Evolutionary conservation across 257 asterid genomes (phyloP).

Genomic region (Fraxinus pennsylvanica): DNA sequence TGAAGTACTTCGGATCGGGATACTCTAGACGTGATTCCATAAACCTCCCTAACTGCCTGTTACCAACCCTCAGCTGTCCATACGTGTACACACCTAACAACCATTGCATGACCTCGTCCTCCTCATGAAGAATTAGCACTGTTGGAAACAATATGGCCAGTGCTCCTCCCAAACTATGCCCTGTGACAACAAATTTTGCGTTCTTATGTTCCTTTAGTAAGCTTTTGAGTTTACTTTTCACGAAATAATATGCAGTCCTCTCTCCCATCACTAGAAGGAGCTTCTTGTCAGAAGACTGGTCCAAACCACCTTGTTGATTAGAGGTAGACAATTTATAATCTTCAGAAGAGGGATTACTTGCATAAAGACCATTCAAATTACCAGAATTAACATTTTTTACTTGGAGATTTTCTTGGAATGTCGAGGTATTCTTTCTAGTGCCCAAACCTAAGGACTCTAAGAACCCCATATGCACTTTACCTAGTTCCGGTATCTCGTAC

Average conservation of each 20-base stretch:
- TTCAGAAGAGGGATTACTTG: background rate
- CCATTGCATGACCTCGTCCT: slow-evolving; percentile 47
- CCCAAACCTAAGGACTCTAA: slow-evolving; percentile 94
- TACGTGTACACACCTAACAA: slow-evolving; percentile 67
- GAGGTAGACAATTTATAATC: background rate
- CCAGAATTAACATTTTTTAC: background rate
- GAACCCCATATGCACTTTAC: slow-evolving; percentile 94
- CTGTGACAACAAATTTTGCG: slow-evolving; percentile 76
- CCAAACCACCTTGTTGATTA: background rate
- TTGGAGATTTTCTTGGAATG: slow-evolving; percentile 50
- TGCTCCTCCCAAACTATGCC: slow-evolving; percentile 98
- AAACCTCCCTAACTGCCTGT: slow-evolving; percentile 55
- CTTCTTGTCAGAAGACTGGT: slow-evolving; percentile 29
- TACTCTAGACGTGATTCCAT: slow-evolving; percentile 61
- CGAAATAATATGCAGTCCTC: slow-evolving; percentile 67
- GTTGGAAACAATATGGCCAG: slow-evolving; percentile 80
- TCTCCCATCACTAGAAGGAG: slow-evolving; percentile 34
- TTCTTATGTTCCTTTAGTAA: slow-evolving; percentile 62
- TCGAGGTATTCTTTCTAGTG: slow-evolving; percentile 50
- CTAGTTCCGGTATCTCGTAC: slow-evolving; percentile 54
- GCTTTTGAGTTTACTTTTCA: slow-evolving; percentile 51
- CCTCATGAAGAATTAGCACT: slow-evolving; percentile 31
- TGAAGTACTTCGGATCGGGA: slow-evolving; percentile 61
- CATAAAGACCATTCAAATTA: background rate
- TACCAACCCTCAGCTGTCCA: slow-evolving; percentile 90